Percentiles rank a stretch among this genome's conserved stretches.
These are phyloP conservation scores for Cyclotella kingstonii DNA, from an alignment of 108 stramenopile genomes.

Conservation along the genomic window DNA sequence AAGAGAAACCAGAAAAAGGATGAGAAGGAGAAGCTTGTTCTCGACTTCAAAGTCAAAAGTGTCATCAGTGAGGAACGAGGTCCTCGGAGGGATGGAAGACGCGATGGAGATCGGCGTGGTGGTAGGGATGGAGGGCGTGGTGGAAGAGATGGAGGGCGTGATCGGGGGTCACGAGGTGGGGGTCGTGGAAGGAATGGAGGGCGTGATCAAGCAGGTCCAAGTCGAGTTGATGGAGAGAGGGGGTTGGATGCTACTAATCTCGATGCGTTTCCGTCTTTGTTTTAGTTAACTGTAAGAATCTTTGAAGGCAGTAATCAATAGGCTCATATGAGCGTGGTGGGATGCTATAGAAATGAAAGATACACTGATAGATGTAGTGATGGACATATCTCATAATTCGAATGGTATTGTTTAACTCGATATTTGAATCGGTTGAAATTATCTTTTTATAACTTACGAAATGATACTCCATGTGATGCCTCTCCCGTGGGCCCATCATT, in stretches of 20 bases:
- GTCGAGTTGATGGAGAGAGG: slow-evolving; percentile 23
- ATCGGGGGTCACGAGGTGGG: slow-evolving; percentile 29
- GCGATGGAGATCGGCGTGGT: slow-evolving; percentile 47
- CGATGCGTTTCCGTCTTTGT: slow-evolving; percentile 70
- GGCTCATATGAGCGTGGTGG: too few species aligned
- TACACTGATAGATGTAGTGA: too few species aligned
- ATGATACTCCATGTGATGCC: too few species aligned
- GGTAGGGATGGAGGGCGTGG: slow-evolving; percentile 49
- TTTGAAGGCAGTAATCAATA: neutral
- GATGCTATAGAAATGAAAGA: too few species aligned
- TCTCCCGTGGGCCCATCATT: too few species aligned
- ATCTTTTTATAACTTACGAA: too few species aligned
- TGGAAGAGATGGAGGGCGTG: slow-evolving; percentile 38
- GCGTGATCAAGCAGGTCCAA: slow-evolving; percentile 25
- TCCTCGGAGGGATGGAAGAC: slow-evolving; percentile 44
- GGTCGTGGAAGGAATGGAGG: slow-evolving; percentile 45
- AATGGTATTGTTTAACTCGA: too few species aligned
- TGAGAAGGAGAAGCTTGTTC: slow-evolving; percentile 60
- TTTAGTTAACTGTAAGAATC: neutral
- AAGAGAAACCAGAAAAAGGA: slow-evolving; percentile 54
- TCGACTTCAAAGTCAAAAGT: slow-evolving; percentile 70
- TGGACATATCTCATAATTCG: too few species aligned
- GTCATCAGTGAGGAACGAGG: slow-evolving; percentile 41
- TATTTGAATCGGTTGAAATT: too few species aligned
- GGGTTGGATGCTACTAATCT: slow-evolving; percentile 61